These are phyloP conservation scores for Penicillium crustosum DNA, from an alignment of 2,329 filamentous ascomycete genomes.

Conservation along the genomic window DNA sequence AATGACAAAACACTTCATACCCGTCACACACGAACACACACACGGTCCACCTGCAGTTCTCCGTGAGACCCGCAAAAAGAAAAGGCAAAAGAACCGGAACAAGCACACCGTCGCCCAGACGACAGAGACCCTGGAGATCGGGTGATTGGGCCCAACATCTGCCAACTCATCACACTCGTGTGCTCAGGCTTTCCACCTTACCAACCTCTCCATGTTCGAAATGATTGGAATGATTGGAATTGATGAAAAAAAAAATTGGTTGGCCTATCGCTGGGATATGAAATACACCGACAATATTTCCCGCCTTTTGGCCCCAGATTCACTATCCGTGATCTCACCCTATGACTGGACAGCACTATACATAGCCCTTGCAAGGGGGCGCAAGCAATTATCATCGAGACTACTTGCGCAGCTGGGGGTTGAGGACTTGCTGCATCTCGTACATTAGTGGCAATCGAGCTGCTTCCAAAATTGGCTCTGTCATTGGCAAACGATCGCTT, in stretches of 20 bases:
- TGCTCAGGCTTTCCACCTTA: not conserved
- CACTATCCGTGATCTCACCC: not conserved
- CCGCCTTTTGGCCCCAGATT: not conserved
- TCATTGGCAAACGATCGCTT: slow-evolving; percentile 3
- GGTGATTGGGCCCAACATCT: slow-evolving; percentile 21
- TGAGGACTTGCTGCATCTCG: slow-evolving; percentile 6
- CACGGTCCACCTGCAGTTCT: slow-evolving; percentile 14
- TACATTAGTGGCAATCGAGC: slow-evolving; percentile 4
- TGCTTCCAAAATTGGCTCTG: not conserved
- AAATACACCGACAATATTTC: not conserved
- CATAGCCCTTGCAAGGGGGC: slow-evolving; percentile 14
- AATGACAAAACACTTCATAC: not conserved
- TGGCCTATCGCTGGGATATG: not conserved
- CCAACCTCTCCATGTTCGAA: not conserved
- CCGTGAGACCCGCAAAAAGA: slow-evolving; percentile 9
- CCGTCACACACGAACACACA: slow-evolving; percentile 18
- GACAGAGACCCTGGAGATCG: slow-evolving; percentile 16
- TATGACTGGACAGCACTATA: not conserved
- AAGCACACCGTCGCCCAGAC: slow-evolving; percentile 22
- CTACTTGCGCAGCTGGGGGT: slow-evolving; percentile 8
- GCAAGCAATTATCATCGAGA: slow-evolving; percentile 23
- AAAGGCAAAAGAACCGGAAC: not conserved
- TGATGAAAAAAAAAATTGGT: not conserved
- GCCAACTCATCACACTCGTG: slow-evolving; percentile 25
- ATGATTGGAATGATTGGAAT: not conserved